Conservation (phyloP, 1,284 basidiomycete genomes). For the Entoloma clypeatum region DNA sequence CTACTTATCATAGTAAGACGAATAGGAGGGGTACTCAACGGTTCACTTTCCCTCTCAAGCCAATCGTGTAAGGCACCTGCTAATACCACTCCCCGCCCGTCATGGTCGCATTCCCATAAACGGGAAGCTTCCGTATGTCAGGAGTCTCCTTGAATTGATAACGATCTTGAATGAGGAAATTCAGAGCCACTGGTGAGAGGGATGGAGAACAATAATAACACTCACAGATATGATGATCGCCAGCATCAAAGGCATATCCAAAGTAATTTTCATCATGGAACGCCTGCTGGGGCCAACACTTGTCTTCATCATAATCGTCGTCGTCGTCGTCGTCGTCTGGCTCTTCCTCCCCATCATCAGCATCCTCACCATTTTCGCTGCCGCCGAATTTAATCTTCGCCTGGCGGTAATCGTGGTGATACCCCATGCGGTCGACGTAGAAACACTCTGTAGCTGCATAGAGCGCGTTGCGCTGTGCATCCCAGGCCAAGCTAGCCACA, state of each 20-base stretch:
- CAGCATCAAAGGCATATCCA: slow-evolving; percentile 29
- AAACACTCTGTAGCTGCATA: slow-evolving; percentile 34
- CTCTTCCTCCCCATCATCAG: slow-evolving; percentile 16
- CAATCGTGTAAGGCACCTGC: no score
- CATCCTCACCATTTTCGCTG: slow-evolving; percentile 10
- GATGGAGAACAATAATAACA: slow-evolving; percentile 1
- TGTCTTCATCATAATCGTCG: slow-evolving; percentile 11
- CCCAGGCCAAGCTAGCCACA: slow-evolving; percentile 33
- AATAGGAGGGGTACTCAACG: no score
- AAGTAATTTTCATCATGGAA: slow-evolving; percentile 21
- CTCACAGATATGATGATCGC: slow-evolving; percentile 19
- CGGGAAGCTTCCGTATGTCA: not conserved
- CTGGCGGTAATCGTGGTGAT: slow-evolving; percentile 27
- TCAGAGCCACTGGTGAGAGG: not conserved
- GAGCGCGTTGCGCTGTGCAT: slow-evolving; percentile 25
- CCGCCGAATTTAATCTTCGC: slow-evolving; percentile 20
- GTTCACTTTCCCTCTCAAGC: no score
- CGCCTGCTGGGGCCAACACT: slow-evolving; percentile 10
- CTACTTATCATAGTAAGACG: no score
- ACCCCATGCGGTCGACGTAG: slow-evolving; percentile 31
- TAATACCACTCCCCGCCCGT: no score
- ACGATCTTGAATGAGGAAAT: not conserved
- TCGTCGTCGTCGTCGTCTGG: slow-evolving; percentile 7
- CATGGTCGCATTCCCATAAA: not conserved
- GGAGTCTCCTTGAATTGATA: slow-evolving; percentile 11